A percentile compares a stretch with the other conserved stretches of the same genome.
Conservation (phyloP, 192 early-diverging fungal species). For the Gorgonomyces haynaldii region DNA sequence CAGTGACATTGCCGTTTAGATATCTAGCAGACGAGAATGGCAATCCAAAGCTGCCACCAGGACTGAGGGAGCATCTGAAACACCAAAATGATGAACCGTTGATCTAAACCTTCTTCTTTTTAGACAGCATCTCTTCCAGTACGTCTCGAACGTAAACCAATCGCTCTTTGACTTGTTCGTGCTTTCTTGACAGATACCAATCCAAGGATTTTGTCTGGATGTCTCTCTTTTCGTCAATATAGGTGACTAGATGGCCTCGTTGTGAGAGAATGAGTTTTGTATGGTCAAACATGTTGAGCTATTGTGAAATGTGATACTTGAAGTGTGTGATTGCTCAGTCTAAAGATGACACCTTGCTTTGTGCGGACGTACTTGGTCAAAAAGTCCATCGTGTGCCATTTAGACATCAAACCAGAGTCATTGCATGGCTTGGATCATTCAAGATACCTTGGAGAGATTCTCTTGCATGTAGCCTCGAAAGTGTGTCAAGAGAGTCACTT, state of each 20-base stretch:
- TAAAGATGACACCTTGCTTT: conserved; percentile 50
- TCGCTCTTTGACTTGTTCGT: conserved; percentile 20
- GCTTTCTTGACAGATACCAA: conserved; percentile 4
- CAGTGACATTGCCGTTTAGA: conserved; percentile 69
- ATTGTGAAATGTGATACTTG: conserved; percentile 34
- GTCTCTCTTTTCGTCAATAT: conserved; percentile 37
- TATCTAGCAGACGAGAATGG: conserved; percentile 47
- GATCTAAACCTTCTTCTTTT: conserved; percentile 13
- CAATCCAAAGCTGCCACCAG: conserved; percentile 51
- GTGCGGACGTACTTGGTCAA: conserved; percentile 59
- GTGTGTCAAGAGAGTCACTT: conserved; percentile 42
- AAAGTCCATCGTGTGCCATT: conserved; percentile 20
- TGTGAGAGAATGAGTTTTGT: conserved; percentile 53
- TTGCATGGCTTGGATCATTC: neutral
- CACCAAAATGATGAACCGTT: conserved; percentile 51
- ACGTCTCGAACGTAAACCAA: conserved; percentile 24
- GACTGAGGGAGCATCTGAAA: conserved; percentile 61
- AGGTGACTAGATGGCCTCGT: conserved; percentile 44
- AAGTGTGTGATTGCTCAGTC: conserved; percentile 52
- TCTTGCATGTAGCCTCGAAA: conserved; percentile 55
- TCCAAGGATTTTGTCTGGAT: conserved; percentile 16
- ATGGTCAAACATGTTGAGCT: conserved; percentile 68
- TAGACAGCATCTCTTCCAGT: conserved; percentile 27
- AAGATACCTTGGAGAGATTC: conserved; percentile 27
- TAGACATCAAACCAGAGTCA: neutral